Conservation (phyloP, 2,329 filamentous ascomycete species). For the Cordyceps militaris region DNA sequence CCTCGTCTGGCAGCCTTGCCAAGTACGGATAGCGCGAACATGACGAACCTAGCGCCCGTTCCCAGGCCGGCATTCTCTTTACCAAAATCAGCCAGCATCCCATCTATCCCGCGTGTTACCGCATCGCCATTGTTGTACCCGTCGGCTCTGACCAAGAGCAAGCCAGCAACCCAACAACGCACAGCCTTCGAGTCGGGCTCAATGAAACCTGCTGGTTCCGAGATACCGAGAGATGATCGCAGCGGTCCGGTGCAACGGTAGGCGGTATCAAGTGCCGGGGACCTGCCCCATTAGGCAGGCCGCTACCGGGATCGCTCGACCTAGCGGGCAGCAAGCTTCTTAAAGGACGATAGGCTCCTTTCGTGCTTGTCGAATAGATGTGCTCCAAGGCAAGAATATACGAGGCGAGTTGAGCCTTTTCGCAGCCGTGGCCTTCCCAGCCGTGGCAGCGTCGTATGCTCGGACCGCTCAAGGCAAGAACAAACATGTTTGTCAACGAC, state of each 20-base stretch:
- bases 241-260: neutral
- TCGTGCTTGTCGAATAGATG: neutral
- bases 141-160: neutral
- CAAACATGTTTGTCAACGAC: no score
- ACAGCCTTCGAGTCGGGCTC: neutral
- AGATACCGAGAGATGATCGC: neutral
- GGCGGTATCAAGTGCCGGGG: neutral
- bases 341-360: neutral
- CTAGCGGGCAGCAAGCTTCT: neutral
- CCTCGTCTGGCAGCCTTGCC: no score
- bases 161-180: neutral
- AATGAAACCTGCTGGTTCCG: neutral
- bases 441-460: neutral
- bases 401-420: neutral
- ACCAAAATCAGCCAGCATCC: no score
- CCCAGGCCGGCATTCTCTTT: no score
- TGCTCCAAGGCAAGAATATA: no score
- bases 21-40: no score
- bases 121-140: no score
- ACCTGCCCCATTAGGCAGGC: constrained; percentile 11
- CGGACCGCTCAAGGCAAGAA: neutral
- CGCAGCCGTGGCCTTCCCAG: no score
- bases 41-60: no score
- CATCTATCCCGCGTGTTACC: no score
- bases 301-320: neutral